Conservation (phyloP, 1,139 yeast species). For the Meyerozyma athensensis region DNA sequence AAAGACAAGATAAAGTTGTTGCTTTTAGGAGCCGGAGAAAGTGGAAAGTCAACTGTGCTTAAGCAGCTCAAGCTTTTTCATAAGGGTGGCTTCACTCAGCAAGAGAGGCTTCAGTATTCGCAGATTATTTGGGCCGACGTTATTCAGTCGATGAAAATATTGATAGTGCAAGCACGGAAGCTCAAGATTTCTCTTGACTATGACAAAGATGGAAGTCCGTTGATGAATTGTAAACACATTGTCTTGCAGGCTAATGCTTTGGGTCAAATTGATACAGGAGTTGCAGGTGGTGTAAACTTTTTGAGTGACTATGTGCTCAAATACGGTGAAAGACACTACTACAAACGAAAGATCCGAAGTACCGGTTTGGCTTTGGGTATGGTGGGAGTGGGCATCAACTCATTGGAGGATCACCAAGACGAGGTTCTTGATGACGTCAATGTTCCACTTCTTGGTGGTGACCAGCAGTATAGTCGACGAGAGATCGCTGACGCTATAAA, state of each 20-base stretch:
- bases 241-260: slow-evolving; percentile 56
- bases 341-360: slow-evolving; percentile 46
- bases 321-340: slow-evolving; percentile 53
- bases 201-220: slow-evolving; percentile 44
- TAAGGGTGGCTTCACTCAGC: slow-evolving; percentile 77
- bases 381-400: slow-evolving; percentile 7
- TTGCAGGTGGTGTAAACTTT: slow-evolving; percentile 64
- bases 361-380: slow-evolving; percentile 45
- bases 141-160: slow-evolving; percentile 79
- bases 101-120: slow-evolving; percentile 75
- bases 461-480: slow-evolving; percentile 14
- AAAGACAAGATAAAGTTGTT: slow-evolving; percentile 57
- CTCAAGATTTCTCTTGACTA: slow-evolving; percentile 57
- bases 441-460: slow-evolving; percentile 12
- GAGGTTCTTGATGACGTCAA: slow-evolving; percentile 13
- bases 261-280: slow-evolving; percentile 58
- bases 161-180: slow-evolving; percentile 68
- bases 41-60: slow-evolving; percentile 93
- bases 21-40: slow-evolving; percentile 89
- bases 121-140: slow-evolving; percentile 96
- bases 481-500: slow-evolving; percentile 67
- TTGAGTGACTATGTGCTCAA: slow-evolving; percentile 60
- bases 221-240: slow-evolving; percentile 43
- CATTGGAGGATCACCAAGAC: slow-evolving; percentile 5
- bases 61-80: slow-evolving; percentile 87